Conservation (phyloP, 2,329 filamentous ascomycete species). For the Colletotrichum viniferum region DNA sequence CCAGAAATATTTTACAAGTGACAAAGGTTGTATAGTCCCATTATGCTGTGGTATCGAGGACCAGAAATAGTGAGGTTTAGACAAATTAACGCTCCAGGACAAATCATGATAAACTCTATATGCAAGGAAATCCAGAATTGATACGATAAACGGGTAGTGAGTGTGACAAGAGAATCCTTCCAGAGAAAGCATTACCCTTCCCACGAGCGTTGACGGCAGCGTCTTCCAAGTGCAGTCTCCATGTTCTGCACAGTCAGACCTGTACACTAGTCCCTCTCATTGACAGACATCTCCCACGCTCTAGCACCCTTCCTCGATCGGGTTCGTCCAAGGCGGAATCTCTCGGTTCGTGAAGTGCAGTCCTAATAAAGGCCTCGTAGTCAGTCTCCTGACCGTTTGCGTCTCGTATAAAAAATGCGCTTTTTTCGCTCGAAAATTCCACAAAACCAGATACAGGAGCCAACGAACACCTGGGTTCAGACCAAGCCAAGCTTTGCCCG, state of each 20-base stretch:
- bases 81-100: neutral
- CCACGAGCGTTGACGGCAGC: neutral
- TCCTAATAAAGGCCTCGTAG: constrained; percentile 1
- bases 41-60: neutral
- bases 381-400: neutral
- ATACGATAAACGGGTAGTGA: neutral
- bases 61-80: neutral
- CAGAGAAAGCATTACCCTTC: neutral
- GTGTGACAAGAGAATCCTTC: neutral
- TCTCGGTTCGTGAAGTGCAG: neutral
- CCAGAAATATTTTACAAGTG: neutral
- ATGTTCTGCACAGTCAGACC: neutral
- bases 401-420: neutral
- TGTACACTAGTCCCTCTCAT: neutral
- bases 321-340: constrained; percentile 1
- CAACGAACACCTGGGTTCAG: neutral
- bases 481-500: constrained; percentile 4
- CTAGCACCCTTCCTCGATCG: neutral
- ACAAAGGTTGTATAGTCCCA: neutral
- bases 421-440: neutral
- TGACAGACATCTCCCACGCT: neutral
- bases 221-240: neutral
- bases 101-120: neutral
- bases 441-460: neutral
- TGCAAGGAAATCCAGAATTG: neutral